A percentile compares a stretch with the other conserved stretches of the same genome.
Evolutionary conservation across 805 yeast species (phyloP).

Genomic region (Saccharomyces kudriavzevii): DNA sequence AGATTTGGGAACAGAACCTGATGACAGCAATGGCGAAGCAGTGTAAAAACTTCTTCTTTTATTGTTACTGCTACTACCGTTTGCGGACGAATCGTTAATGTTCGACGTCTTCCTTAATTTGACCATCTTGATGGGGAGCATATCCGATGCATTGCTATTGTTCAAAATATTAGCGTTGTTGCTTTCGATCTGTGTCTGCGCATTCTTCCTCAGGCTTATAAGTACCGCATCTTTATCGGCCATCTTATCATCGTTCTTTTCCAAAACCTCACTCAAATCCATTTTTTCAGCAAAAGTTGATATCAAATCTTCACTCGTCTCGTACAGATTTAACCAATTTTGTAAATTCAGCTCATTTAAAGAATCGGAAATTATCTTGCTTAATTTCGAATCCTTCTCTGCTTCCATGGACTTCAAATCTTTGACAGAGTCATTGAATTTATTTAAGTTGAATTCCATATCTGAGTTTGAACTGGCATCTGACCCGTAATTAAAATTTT

Average conservation of each 20-base stretch:
- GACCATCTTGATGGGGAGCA: constrained; percentile 5
- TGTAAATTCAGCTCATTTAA: constrained; percentile 3
- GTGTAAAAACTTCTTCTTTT: constrained; percentile 10
- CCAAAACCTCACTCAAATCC: constrained; percentile 4
- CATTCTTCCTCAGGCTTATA: not conserved
- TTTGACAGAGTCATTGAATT: constrained; percentile 1
- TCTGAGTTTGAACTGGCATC: not conserved
- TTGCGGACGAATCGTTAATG: not conserved
- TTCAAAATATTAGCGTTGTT: not conserved
- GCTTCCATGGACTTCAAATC: not conserved
- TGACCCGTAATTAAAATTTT: not conserved
- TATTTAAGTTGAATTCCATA: not conserved
- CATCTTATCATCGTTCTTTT: not conserved
- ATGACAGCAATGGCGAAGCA: not conserved
- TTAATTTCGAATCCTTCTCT: not conserved
- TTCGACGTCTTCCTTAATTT: constrained; percentile 5
- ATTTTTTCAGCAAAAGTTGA: constrained; percentile 13
- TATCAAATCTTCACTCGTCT: constrained; percentile 12
- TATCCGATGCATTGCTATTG: not conserved
- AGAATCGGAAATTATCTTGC: not conserved
- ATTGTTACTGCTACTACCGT: not conserved
- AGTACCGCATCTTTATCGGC: not conserved
- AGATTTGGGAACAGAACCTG: not conserved
- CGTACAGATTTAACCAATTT: constrained; percentile 16
- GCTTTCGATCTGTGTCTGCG: not conserved